phyloP scores from a whole-genome alignment of 1,139 yeast species.

The Suhomyces taliae region DNA sequence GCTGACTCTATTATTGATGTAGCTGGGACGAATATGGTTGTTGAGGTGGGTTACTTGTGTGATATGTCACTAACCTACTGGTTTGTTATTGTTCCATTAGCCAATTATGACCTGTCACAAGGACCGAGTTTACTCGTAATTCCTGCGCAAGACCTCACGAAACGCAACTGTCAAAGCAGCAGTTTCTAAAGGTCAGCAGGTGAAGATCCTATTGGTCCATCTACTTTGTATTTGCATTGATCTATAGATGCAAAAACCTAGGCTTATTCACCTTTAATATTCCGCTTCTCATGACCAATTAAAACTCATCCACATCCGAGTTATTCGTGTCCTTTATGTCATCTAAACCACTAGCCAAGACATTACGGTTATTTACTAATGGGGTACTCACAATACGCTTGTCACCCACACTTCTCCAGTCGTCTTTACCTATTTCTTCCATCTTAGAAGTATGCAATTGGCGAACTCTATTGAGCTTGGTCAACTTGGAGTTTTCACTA shows the following conservation, averaged over 20 bases:
- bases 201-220: too few relatives aligned
- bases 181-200: too few relatives aligned
- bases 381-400: constrained; percentile 40
- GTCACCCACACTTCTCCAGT: constrained; percentile 5
- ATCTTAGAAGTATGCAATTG: constrained; percentile 31
- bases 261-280: neutral
- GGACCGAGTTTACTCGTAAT: too few relatives aligned
- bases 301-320: constrained; percentile 18
- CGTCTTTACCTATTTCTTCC: constrained; percentile 19
- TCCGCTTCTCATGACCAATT: neutral
- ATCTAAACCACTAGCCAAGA: neutral
- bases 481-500: constrained; percentile 6
- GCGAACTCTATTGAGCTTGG: constrained; percentile 26
- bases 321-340: constrained; percentile 17
- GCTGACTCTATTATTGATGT: too few relatives aligned
- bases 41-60: too few relatives aligned
- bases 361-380: neutral
- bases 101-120: too few relatives aligned
- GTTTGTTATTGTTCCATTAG: too few relatives aligned
- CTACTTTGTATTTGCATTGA: too few relatives aligned
- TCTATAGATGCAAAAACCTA: neutral
- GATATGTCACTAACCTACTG: too few relatives aligned
- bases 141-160: too few relatives aligned
- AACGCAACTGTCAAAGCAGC: too few relatives aligned
- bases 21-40: too few relatives aligned